Evolutionary conservation across 768 basidiomycete species (phyloP), one percentile per base, ranked within the genome.

Genomic region (Suillus discolor): DNA sequence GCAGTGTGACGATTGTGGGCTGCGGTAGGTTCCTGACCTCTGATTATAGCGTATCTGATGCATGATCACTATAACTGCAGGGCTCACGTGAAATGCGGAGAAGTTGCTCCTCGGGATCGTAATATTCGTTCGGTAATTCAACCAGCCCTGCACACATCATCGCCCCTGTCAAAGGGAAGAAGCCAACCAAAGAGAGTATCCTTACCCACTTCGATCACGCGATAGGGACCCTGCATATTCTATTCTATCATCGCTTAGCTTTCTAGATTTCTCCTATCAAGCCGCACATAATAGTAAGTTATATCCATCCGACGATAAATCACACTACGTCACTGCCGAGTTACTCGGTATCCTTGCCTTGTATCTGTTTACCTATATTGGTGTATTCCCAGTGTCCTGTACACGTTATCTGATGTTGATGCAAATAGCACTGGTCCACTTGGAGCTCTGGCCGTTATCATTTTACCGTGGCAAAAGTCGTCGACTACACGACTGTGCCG

Each of bases 1-100:
- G 23, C 88, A 92, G 71, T 97, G 94, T 73, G 94, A 96, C 75
- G 94, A 96, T 77, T 96, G 95, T 77, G 89, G 90, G 34, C 77
- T 93, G 71, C 84, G 88, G 87, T 90, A 64, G 63, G 84, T 75
- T 8, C 57, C 41, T 47, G 11, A n/a, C 63, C 61, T 61, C 53
- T 61, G n/a, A 34, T 60, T 53, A 47, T 34, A 54, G 53, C 31
- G 51, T 36, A 57, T 64, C 57, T 34, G 57, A 64, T 66, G 49
- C 23, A 64, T 64, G 49, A 61, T 7, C 62, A 15, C 67, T 64
- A 61, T 71, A 65, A 61, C 62, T 70, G 49, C 70, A 92, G 93
- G 70, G 85, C 91, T n/a, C 93, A 96, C 72, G 83, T 92, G 68
- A 94, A 93, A 73, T 96, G 94, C 71, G 93, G 93, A 20, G 93